A percentile compares a stretch with the other conserved stretches of the same genome.
These are phyloP conservation scores for Amanita rimosa DNA, from an alignment of 768 basidiomycete species.

Conservation along the genomic window DNA sequence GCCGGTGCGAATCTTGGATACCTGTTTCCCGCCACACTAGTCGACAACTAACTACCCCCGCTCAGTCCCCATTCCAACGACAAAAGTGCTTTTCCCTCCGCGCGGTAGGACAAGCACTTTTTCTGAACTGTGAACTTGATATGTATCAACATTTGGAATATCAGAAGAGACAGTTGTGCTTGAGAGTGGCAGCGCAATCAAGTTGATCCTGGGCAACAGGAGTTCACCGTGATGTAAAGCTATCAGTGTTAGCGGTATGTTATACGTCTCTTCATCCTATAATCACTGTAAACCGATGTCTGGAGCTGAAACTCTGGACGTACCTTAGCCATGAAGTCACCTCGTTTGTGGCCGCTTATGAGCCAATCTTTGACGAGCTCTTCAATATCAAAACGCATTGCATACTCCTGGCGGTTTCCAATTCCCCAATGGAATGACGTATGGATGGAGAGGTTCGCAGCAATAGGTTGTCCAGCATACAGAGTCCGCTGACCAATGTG, in stretches of 20 bases:
- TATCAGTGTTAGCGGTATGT: constrained; percentile 65
- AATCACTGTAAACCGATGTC: constrained; percentile 1
- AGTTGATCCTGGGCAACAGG: constrained; percentile 58
- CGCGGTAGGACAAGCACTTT: constrained; percentile 73
- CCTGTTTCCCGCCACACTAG: too few species aligned
- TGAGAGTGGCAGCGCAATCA: constrained; percentile 46
- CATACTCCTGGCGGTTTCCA: constrained; percentile 29
- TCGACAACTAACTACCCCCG: too few species aligned
- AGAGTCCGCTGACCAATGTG: constrained; percentile 25
- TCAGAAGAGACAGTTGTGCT: constrained; percentile 40
- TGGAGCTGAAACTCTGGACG: constrained; percentile 12
- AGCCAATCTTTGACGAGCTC: constrained; percentile 82
- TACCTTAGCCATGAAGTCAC: constrained; percentile 69
- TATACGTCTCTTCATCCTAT: constrained; percentile 52
- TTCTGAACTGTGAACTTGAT: constrained; percentile 80
- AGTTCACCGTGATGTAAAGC: constrained; percentile 80
- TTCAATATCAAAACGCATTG: constrained; percentile 72
- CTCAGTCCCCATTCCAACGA: constrained; percentile 56
- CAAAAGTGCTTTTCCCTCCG: constrained; percentile 72
- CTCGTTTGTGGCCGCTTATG: constrained; percentile 79
- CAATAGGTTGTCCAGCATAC: constrained; percentile 86
- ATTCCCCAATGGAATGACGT: constrained; percentile 76
- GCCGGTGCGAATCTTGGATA: too few species aligned
- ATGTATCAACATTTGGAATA: constrained; percentile 62
- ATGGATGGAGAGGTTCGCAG: constrained; percentile 49